Evolutionary conservation across 495 filamentous ascomycete genomes (phyloP), one percentile per base, ranked within the genome.

Genomic region (Oidiodendron maius): DNA sequence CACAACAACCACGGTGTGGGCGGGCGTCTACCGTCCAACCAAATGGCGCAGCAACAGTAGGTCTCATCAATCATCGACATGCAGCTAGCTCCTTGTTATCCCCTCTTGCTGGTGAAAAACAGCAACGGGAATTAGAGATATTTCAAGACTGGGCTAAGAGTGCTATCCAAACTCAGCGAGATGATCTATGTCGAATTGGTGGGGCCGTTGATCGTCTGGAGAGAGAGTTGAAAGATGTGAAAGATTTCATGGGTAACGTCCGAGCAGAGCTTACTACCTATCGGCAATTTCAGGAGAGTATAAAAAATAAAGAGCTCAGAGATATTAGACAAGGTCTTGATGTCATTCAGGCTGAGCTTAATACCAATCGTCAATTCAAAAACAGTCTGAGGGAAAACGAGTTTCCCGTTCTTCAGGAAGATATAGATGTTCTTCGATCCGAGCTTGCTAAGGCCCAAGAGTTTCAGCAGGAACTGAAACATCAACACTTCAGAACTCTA

Each of bases 81-180:
- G 12, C 32, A 5, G 28, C 23, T 10, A 35, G 20, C 17, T 17
- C 23, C 3, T 46, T 38, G 20, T 35, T n/a, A 17, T 23, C 47
- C 20, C 30, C 47, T 20, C 40, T 42, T 10, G 15, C 18, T 9
- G 20, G n/a, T 4, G 18, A 26, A 4, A 1, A 21, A 23, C 42
- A 26, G 24, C 17, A 40, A 21, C 13, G 11, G 0, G 51, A 58
- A 8, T 32, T 45, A 1, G n/a, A 23, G 0, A 47, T 38, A 4
- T 57, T 61, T 37, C 26, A 37, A 21, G n/a, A 10, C 10, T 61
- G 59, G 59, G 56, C 55, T 2, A 36, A 53, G 25, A 25, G 38
- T 21, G 47, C 47, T 1, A 56, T 61, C 39, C 30, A 24, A 4
- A 18, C 10, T 18, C 56, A 61, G 28, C 22, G 53, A 46, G 32